Percentiles rank a stretch among this genome's conserved stretches.
Conservation (phyloP, 2,329 filamentous ascomycete genomes). For the Neopestalotiopsis sp. region DNA sequence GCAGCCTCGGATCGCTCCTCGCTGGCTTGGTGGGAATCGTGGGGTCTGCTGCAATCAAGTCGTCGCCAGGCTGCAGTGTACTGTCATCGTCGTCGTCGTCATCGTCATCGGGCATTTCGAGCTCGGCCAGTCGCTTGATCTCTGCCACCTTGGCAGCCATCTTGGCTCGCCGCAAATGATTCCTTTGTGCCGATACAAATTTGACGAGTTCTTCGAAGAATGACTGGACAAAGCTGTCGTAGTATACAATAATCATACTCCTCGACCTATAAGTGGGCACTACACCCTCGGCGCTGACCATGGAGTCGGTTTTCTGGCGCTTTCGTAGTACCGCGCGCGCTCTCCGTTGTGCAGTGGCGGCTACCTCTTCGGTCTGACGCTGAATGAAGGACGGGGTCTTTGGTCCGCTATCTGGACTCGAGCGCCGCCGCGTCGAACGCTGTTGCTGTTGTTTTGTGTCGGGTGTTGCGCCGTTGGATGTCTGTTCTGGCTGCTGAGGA, state of each 20-base stretch:
- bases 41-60: constrained; percentile 29
- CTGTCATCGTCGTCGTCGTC: constrained; percentile 37
- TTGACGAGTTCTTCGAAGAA: constrained; percentile 84
- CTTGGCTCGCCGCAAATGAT: constrained; percentile 85
- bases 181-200: constrained; percentile 79
- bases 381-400: constrained; percentile 42
- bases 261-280: constrained; percentile 69
- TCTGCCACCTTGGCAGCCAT: constrained; percentile 78
- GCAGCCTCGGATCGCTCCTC: constrained; percentile 37
- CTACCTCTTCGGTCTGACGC: constrained; percentile 50
- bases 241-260: constrained; percentile 86
- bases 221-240: constrained; percentile 85
- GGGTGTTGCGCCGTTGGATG: background rate
- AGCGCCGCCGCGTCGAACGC: constrained; percentile 30
- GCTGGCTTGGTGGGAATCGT: constrained; percentile 19
- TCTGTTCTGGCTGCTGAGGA: constrained; percentile 1
- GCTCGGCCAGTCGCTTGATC: constrained; percentile 64
- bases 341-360: constrained; percentile 50
- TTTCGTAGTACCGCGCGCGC: constrained; percentile 56
- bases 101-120: constrained; percentile 60
- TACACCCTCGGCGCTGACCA: constrained; percentile 54
- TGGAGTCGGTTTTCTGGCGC: constrained; percentile 56
- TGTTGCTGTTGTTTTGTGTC: constrained; percentile 14
- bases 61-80: constrained; percentile 34
- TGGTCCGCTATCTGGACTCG: constrained; percentile 41